phyloP scores from a whole-genome alignment of 148 eudicot species.

The Heliamphora exappendiculata region DNA sequence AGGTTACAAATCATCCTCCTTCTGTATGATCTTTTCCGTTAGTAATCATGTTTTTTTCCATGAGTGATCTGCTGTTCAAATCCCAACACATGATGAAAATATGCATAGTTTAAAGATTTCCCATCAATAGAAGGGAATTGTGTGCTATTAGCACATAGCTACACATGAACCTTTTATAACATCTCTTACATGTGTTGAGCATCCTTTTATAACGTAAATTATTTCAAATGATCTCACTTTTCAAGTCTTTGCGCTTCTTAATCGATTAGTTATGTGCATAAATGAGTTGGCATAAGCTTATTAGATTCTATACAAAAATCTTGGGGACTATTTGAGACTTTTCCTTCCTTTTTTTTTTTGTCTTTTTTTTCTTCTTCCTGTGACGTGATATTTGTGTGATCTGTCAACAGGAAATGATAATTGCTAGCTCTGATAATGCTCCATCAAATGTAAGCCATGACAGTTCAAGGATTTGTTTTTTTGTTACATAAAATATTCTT shows the following conservation, averaged over 20 bases:
- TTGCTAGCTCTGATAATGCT: conserved; percentile 48
- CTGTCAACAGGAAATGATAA: conserved; percentile 57
- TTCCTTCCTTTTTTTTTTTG: not conserved
- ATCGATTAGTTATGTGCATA: not conserved
- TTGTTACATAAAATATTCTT: not conserved
- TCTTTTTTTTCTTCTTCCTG: conserved; percentile 7
- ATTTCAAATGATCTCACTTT: not conserved
- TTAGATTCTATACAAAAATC: not conserved
- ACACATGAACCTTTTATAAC: not conserved
- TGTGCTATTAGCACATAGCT: not conserved
- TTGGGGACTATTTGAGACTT: not conserved
- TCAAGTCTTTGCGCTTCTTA: not conserved
- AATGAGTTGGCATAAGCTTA: not conserved
- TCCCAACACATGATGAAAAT: conserved; percentile 1
- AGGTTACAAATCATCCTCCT: conserved; percentile 27
- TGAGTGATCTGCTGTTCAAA: not conserved
- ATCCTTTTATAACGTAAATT: not conserved
- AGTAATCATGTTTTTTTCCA: no score
- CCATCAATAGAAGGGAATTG: not conserved
- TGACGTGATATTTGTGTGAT: not conserved
- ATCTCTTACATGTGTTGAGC: not conserved
- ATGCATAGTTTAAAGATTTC: not conserved
- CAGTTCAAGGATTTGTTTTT: not conserved
- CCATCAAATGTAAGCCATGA: conserved; percentile 39
- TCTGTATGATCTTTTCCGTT: not conserved